Percentiles rank a stretch among this genome's conserved stretches.
phyloP scores from a whole-genome alignment of 805 yeast genomes.

The Blastobotrys chiropterorum region DNA sequence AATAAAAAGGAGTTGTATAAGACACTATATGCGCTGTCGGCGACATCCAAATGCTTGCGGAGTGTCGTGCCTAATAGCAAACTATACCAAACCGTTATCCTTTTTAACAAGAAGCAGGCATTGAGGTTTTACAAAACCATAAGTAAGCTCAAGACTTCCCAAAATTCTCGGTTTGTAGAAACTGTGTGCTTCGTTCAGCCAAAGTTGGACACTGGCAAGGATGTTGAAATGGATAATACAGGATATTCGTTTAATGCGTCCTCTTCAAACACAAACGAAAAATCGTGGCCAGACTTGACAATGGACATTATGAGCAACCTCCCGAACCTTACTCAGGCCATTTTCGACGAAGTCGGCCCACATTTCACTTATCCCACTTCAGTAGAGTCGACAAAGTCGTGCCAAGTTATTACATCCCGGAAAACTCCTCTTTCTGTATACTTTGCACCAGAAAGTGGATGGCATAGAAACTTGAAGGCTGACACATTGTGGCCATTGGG shows the following conservation, averaged over 20 bases:
- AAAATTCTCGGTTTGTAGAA: constrained; percentile 1
- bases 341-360: constrained; percentile 11
- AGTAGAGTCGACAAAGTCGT: background rate
- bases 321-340: constrained; percentile 10
- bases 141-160: constrained; percentile 4
- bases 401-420: background rate
- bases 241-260: constrained; percentile 4
- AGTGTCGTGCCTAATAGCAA: constrained; percentile 2
- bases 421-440: constrained; percentile 1
- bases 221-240: constrained; percentile 1
- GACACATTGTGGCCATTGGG: constrained; percentile 14
- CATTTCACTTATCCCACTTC: constrained; percentile 8
- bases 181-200: constrained; percentile 4
- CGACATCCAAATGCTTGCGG: constrained; percentile 4
- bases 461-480: constrained; percentile 8
- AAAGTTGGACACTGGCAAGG: background rate
- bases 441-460: constrained; percentile 14
- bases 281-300: constrained; percentile 11
- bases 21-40: constrained; percentile 7
- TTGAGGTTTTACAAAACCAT: constrained; percentile 9
- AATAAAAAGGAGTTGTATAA: background rate
- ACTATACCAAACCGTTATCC: constrained; percentile 8
- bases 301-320: constrained; percentile 8
- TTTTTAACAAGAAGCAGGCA: constrained; percentile 10
- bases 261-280: background rate